Evolutionary conservation across 192 early-diverging fungal species (phyloP).

Genomic region (Allomyces javanicus): DNA sequence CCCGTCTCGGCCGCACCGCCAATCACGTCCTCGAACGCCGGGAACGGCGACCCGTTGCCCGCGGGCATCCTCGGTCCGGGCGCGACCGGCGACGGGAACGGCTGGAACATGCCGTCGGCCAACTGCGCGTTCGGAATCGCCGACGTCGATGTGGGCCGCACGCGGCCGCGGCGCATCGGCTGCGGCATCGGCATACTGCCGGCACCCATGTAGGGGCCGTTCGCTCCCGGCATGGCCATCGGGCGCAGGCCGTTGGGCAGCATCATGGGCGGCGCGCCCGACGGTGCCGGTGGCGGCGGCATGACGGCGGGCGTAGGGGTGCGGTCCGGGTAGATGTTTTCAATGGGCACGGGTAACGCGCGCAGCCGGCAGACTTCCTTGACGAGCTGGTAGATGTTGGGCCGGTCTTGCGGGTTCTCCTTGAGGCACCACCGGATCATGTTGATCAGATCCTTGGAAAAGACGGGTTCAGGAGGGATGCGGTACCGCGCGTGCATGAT

Average conservation of each 20-base stretch:
- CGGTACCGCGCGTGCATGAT: conserved; percentile 73
- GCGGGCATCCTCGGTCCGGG: too few species aligned
- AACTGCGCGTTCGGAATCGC: too few species aligned
- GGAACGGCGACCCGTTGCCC: too few species aligned
- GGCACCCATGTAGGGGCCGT: too few species aligned
- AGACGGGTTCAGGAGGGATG: conserved; percentile 53
- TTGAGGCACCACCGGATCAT: conserved; percentile 43
- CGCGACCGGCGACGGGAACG: too few species aligned
- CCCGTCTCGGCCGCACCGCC: too few species aligned
- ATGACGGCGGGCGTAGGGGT: not conserved
- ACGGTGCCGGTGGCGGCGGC: not conserved
- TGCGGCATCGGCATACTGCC: too few species aligned
- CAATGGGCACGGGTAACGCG: conserved; percentile 36
- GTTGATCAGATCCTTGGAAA: conserved; percentile 28
- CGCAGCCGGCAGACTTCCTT: conserved; percentile 38
- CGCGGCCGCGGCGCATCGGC: too few species aligned
- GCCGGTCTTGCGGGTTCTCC: conserved; percentile 51
- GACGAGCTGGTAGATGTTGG: conserved; percentile 64
- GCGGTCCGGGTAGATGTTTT: conserved; percentile 11
- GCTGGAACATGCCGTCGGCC: too few species aligned
- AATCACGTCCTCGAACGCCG: too few species aligned
- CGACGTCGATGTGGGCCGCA: too few species aligned
- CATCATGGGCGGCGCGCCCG: too few species aligned
- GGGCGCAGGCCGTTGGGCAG: not conserved
- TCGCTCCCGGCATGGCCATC: not conserved